Evolutionary conservation across 495 filamentous ascomycete species (phyloP).

Genomic region (Penicillium cosmopolitanum): DNA sequence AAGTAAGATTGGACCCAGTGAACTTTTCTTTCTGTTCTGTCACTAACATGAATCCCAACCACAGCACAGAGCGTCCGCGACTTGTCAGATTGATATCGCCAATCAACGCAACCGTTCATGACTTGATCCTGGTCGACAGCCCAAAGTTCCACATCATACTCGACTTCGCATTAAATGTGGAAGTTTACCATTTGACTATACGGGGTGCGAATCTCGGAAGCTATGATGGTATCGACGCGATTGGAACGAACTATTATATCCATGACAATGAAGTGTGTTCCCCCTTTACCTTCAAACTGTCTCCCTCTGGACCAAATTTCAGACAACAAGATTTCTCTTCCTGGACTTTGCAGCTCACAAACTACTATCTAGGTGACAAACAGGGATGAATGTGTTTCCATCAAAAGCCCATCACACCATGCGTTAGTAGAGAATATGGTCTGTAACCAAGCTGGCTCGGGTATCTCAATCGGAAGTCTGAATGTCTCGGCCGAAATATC

Average conservation of each 20-base stretch:
- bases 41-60: not conserved
- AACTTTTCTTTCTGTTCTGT: not conserved
- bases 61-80: constrained; percentile 33
- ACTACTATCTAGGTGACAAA: constrained; percentile 38
- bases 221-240: constrained; percentile 48
- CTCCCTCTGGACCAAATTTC: not conserved
- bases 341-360: not conserved
- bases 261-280: constrained; percentile 45
- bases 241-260: constrained; percentile 47
- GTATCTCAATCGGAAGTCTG: constrained; percentile 50
- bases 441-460: constrained; percentile 53
- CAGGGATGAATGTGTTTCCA: constrained; percentile 51
- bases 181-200: constrained; percentile 49
- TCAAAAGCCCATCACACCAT: constrained; percentile 46
- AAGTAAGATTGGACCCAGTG: constrained; percentile 14
- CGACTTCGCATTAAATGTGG: constrained; percentile 45
- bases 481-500: constrained; percentile 32
- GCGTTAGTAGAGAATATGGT: constrained; percentile 53
- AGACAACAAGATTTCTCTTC: not conserved
- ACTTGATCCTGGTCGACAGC: constrained; percentile 48
- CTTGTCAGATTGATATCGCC: constrained; percentile 38
- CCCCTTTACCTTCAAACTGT: no score
- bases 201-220: constrained; percentile 46
- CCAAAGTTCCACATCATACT: constrained; percentile 49
- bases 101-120: constrained; percentile 46